phyloP scores from a whole-genome alignment of 2,329 filamentous ascomycete genomes.

The Xylariaceae sp. region DNA sequence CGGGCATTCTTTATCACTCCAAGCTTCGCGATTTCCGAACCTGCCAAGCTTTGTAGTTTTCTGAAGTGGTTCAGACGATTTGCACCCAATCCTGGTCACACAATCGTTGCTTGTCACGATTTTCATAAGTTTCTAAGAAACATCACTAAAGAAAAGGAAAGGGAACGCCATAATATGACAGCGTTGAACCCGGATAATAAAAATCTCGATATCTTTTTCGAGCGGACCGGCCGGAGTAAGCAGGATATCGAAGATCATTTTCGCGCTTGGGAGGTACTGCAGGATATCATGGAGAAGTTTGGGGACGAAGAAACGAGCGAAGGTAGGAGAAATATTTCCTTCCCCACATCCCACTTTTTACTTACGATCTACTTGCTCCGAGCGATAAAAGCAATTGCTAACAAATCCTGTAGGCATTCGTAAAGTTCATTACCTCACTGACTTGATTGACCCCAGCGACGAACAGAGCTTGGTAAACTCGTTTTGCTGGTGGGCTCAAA shows the following conservation, averaged over 20 bases:
- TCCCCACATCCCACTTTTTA: neutral
- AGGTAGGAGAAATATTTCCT: constrained; percentile 2
- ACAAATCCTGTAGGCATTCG: constrained; percentile 20
- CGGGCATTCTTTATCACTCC: constrained; percentile 46
- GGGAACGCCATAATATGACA: constrained; percentile 20
- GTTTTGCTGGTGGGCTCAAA: constrained; percentile 56
- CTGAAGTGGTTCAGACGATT: constrained; percentile 38
- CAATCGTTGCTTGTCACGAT: constrained; percentile 37
- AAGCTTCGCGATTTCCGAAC: constrained; percentile 47
- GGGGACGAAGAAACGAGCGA: constrained; percentile 36
- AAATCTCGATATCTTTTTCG: constrained; percentile 15
- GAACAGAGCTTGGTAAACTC: constrained; percentile 61
- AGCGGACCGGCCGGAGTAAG: constrained; percentile 16
- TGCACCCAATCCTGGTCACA: constrained; percentile 24
- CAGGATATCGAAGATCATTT: constrained; percentile 24
- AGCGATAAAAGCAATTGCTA: neutral
- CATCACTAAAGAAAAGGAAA: constrained; percentile 35
- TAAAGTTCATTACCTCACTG: constrained; percentile 44
- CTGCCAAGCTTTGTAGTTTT: constrained; percentile 36
- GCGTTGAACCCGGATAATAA: constrained; percentile 17
- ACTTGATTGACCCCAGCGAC: constrained; percentile 51
- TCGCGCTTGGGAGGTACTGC: constrained; percentile 26
- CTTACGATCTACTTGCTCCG: neutral
- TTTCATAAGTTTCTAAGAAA: constrained; percentile 36
- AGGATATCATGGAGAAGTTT: constrained; percentile 27